Evolutionary conservation across 768 basidiomycete species (phyloP).

Genomic region (Mycena haematopus): DNA sequence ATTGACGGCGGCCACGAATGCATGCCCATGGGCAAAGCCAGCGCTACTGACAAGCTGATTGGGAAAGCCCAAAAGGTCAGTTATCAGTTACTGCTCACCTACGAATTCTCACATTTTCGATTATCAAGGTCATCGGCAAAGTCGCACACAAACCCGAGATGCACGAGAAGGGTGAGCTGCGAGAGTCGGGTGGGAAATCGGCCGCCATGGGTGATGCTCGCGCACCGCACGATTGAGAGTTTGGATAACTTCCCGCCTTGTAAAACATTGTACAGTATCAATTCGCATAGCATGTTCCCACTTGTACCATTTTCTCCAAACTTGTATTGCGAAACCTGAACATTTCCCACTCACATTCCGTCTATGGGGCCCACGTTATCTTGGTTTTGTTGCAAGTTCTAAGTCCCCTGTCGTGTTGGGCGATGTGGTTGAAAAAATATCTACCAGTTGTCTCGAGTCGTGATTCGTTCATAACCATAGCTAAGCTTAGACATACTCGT

Average conservation of each 20-base stretch:
- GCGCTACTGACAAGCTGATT: constrained; percentile 56
- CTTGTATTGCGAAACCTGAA: too few relatives aligned
- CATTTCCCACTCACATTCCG: too few relatives aligned
- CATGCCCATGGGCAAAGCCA: constrained; percentile 47
- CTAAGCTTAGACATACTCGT: too few relatives aligned
- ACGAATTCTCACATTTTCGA: background rate
- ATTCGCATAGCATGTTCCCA: too few relatives aligned
- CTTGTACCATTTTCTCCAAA: too few relatives aligned
- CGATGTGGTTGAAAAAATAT: too few relatives aligned
- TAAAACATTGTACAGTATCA: too few relatives aligned
- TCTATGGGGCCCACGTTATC: too few relatives aligned
- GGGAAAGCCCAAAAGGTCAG: constrained; percentile 65
- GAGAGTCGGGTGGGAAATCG: constrained; percentile 58
- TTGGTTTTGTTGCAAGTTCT: too few relatives aligned
- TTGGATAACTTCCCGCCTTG: background rate
- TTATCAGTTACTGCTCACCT: background rate
- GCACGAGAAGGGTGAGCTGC: constrained; percentile 63
- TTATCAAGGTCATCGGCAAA: constrained; percentile 56
- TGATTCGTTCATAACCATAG: too few relatives aligned
- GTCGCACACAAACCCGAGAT: constrained; percentile 50
- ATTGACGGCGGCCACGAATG: constrained; percentile 37
- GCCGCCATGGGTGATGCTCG: constrained; percentile 49
- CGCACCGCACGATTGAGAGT: constrained; percentile 47
- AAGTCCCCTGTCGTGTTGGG: too few relatives aligned
- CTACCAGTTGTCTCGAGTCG: too few relatives aligned